Base-by-base conservation (phyloP, 805 yeast species). In the Teunomyces cretensis region DNA sequence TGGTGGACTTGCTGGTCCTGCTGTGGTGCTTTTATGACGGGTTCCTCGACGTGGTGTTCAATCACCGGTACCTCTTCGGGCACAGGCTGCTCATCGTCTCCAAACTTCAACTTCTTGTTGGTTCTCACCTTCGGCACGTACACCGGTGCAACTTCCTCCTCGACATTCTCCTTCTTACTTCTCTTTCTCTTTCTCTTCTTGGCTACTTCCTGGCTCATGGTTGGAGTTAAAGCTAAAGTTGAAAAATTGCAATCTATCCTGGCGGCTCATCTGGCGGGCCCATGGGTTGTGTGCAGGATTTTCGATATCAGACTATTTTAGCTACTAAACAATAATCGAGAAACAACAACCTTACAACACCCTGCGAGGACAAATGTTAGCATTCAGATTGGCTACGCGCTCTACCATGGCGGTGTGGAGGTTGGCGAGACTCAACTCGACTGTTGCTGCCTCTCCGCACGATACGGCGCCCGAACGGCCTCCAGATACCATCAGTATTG, bases 401-500 rank as follows among this genome's bases (percentile, higher is more conserved):
- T 22, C 22, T n/a, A n/a, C 38, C 15, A 12, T 11, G 7, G 24
- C 22, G 16, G 6, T 14, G 14, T 9, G 41, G 33, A 11, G 16
- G 33, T 30, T 39, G 26, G 16, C n/a, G 14, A 26, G 41, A 28
- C 27, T 17, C 33, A 30, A 39, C 14, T 39, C 41, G 6, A 28
- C 33, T n/a, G 22, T 28, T n/a, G 19, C 38, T 8, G 13, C 11
- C 13, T 12, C 38, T 12, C 38, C 38, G 12, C 26, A 35, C 15
- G 38, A 35, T 13, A 35, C 26, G 8, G 22, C 26, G 22, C 38
- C 38, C 4, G 27, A 35, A 17, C 13, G 38, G 6, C 54, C 50
- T 2, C 68, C 72, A 1, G 66, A 60, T 17, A 67, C 74, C 7
- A 58, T 69, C n/a, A 60, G 68, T 13, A 65, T 72, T 37, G 65